Evolutionary conservation across 176 grass and related monocot species (phyloP).

Genomic region (sorghum (Sorghum bicolor)): DNA sequence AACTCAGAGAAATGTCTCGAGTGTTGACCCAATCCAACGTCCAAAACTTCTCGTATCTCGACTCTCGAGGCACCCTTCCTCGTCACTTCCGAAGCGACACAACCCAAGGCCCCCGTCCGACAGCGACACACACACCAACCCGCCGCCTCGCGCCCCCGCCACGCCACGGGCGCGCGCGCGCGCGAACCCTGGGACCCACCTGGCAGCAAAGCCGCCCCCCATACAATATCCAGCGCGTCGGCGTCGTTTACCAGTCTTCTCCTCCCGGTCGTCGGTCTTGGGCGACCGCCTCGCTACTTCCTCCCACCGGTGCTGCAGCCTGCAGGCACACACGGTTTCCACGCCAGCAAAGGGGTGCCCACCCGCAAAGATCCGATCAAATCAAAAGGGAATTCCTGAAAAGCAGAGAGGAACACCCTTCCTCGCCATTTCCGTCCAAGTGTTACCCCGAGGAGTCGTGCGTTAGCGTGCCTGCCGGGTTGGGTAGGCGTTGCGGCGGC

Average conservation of each 20-base stretch:
- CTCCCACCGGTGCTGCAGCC: background rate
- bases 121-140: background rate
- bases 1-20: too few relatives aligned
- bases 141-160: too few relatives aligned
- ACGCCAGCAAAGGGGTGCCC: background rate
- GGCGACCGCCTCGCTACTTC: background rate
- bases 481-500: background rate
- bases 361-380: conserved; percentile 36
- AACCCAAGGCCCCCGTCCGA: background rate
- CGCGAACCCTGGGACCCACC: background rate
- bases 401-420: background rate
- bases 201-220: background rate
- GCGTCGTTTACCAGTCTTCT: conserved; percentile 45
- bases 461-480: background rate
- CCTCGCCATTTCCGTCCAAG: conserved; percentile 17
- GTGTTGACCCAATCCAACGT: background rate
- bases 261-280: conserved; percentile 41
- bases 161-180: background rate
- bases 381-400: background rate
- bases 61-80: background rate
- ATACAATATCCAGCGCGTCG: conserved; percentile 37
- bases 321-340: conserved; percentile 49
- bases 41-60: background rate
- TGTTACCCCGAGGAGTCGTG: background rate
- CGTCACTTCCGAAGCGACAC: background rate